Base-by-base conservation (phyloP, 305 asterid species). In the Plantago coronopus region DNA sequence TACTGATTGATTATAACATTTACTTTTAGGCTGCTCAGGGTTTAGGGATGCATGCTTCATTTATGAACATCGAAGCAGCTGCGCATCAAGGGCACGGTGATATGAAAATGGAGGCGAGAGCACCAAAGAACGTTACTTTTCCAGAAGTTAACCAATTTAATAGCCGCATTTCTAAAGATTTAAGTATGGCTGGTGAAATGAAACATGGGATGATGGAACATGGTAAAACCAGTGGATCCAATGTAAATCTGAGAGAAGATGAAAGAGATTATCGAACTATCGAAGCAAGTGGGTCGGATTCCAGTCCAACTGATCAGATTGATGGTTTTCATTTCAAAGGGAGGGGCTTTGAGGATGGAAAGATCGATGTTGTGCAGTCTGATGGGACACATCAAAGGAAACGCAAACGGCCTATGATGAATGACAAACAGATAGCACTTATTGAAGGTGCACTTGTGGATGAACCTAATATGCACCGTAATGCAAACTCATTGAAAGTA, bases 381-480 rank as follows among this genome's bases (percentile, higher is more conserved):
- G 98, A 93, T 57, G 97, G 85, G 78, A 90, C 70, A 77, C 91
- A 81, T 65, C 93, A 81, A 69, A 84, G 88, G 74, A 94, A 90
- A 72, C 91, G 99, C 64, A 94, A 94, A 72, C 79, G 99, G 20
- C 86, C 95, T 43, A 66, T 94, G 63, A 94, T 94, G 99, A 90
- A 90, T 54, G 97, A 90, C 37, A 77, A 73, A 49, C 99, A 94
- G 75, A 81, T 94, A 21, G 66, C 79, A 47, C 86, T 82, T 43
- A 78, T 90, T 23, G 99, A 94, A 79, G 71, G 76, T 63, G 97
- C 99, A 42, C 78, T 94, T 50, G 63, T 66, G 55, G 79, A 77
- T 17, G 96, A 94, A 78, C 97, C 97, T 54, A 94, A 86, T 65
- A 79, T 94, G 96, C 97, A 94, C 70, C 91, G 97, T 44, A 90